These are phyloP conservation scores for Suhomyces taliae DNA, from an alignment of 1,139 yeast species.

Conservation along the genomic window DNA sequence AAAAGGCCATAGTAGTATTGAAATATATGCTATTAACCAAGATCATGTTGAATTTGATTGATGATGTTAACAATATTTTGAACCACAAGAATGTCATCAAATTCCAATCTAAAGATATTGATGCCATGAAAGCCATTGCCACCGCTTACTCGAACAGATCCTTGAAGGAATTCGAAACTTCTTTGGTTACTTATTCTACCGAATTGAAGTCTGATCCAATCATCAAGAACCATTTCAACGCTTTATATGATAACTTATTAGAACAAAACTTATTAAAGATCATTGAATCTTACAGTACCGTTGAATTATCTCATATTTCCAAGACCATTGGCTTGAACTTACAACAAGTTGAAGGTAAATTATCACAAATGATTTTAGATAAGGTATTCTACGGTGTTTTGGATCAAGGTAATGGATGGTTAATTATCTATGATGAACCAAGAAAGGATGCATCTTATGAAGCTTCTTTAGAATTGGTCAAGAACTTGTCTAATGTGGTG, in stretches of 20 bases:
- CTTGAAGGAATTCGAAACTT: conserved; percentile 82
- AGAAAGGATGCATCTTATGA: conserved; percentile 86
- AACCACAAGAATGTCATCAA: conserved; percentile 78
- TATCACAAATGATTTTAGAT: conserved; percentile 95
- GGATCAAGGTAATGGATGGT: conserved; percentile 99
- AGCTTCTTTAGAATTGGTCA: conserved; percentile 81
- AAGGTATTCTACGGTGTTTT: conserved; percentile 91
- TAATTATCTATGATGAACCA: conserved; percentile 87
- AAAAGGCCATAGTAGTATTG: conserved; percentile 71
- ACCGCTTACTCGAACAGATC: conserved; percentile 88
- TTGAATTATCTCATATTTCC: conserved; percentile 87
- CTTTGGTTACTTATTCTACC: conserved; percentile 65
- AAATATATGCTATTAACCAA: conserved; percentile 92
- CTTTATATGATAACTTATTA: conserved; percentile 86
- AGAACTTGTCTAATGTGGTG: conserved; percentile 83
- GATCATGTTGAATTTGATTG: conserved; percentile 86
- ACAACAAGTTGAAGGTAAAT: conserved; percentile 89
- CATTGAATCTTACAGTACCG: conserved; percentile 93
- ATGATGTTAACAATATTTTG: conserved; percentile 78
- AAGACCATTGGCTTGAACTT: conserved; percentile 84
- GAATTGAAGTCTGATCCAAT: conserved; percentile 87
- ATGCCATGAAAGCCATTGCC: conserved; percentile 94
- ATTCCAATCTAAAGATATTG: conserved; percentile 73
- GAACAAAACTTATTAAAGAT: conserved; percentile 93
- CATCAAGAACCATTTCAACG: conserved; percentile 88